These are phyloP conservation scores for Gynostemma pentaphyllum DNA, from an alignment of 306 rosid species.

Conservation along the genomic window DNA sequence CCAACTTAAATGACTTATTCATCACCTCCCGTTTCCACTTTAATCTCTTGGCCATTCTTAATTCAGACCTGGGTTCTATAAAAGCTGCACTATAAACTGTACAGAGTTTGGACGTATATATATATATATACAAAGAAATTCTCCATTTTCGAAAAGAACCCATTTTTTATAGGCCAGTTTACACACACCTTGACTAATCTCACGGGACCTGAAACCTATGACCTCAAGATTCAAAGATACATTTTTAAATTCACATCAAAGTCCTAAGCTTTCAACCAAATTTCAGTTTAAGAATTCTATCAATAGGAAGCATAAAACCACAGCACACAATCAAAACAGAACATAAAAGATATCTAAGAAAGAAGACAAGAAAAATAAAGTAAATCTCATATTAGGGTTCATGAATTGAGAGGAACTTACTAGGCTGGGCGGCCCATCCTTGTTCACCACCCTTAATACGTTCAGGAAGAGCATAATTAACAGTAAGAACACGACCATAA, in stretches of 20 bases:
- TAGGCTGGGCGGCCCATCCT: conserved; percentile 99
- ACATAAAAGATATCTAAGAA: neutral
- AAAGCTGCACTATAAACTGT: neutral
- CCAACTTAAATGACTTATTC: neutral
- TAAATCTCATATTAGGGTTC: neutral
- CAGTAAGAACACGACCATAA: conserved; percentile 93
- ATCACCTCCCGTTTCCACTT: neutral
- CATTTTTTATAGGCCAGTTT: too few species aligned
- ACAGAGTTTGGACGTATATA: neutral
- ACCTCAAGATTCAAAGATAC: neutral
- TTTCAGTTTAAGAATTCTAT: neutral
- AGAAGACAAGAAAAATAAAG: neutral
- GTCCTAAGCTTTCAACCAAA: neutral
- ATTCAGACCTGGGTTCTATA: neutral
- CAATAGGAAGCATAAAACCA: neutral
- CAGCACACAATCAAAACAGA: too few species aligned
- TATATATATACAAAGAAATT: neutral
- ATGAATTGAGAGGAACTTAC: conserved; percentile 21
- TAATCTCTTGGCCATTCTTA: neutral
- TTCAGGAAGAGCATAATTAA: conserved; percentile 87
- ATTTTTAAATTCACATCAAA: neutral
- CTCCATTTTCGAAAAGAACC: too few species aligned
- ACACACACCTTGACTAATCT: too few species aligned
- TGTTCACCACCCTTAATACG: conserved; percentile 91
- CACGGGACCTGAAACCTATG: too few species aligned